These are phyloP conservation scores for Eragrostis curvula DNA, from an alignment of 176 grass and related monocot species.

Conservation along the genomic window DNA sequence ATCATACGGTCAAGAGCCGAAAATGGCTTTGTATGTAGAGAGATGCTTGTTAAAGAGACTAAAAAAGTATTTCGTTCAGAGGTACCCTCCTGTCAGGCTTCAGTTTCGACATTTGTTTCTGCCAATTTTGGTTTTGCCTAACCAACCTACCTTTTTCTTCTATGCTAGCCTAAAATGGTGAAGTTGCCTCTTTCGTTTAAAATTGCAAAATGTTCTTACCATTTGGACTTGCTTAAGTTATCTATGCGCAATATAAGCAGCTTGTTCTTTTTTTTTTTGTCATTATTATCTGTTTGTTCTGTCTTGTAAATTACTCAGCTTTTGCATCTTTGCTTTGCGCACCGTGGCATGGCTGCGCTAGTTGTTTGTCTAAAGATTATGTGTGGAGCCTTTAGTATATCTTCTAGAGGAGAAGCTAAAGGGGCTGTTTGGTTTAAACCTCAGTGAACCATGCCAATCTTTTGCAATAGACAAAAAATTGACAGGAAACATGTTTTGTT, in stretches of 20 bases:
- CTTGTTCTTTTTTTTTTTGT: neutral
- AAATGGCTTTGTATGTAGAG: conserved; percentile 74
- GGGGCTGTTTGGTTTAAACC: too few species aligned
- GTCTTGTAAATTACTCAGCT: neutral
- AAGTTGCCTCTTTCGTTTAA: neutral
- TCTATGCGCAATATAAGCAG: neutral
- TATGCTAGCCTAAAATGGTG: neutral
- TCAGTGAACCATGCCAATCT: too few species aligned
- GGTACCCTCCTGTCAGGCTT: conserved; percentile 47
- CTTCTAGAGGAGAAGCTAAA: neutral
- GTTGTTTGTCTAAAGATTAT: neutral
- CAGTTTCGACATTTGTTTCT: neutral
- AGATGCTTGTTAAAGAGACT: conserved; percentile 68
- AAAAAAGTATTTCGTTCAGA: conserved; percentile 58
- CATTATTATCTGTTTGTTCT: neutral
- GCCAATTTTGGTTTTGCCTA: neutral
- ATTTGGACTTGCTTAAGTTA: conserved; percentile 2
- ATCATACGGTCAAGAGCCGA: conserved; percentile 51
- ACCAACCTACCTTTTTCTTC: neutral
- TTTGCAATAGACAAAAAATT: too few species aligned
- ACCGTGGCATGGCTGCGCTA: neutral
- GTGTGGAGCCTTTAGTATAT: neutral
- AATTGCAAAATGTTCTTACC: neutral
- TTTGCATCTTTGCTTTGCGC: neutral
- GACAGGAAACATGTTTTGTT: too few species aligned